Evolutionary conservation across 2,329 filamentous ascomycete genomes (phyloP).

Genomic region (Corynespora cassiicola): DNA sequence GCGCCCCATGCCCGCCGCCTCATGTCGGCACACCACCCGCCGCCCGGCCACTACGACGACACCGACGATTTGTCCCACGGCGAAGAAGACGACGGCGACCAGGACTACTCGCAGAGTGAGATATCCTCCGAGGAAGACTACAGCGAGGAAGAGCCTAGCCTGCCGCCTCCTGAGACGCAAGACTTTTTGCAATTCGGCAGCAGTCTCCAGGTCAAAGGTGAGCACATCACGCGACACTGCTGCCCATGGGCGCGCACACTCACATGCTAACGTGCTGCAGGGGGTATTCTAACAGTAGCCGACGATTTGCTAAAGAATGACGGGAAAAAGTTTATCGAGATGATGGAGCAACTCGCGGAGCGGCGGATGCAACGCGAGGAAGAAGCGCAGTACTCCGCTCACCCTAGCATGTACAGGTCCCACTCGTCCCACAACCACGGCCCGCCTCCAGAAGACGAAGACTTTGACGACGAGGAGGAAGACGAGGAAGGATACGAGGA

Average conservation of each 20-base stretch:
- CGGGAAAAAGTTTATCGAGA: conserved; percentile 99
- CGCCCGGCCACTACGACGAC: conserved; percentile 70
- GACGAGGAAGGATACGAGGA: conserved; percentile 67
- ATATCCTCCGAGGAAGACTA: conserved; percentile 72
- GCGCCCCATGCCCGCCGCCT: conserved; percentile 65
- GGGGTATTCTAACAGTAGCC: conserved; percentile 97
- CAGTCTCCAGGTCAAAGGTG: conserved; percentile 91
- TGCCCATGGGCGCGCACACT: conserved; percentile 22
- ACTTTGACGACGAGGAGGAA: conserved; percentile 77
- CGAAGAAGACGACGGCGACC: conserved; percentile 61
- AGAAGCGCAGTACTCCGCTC: conserved; percentile 73
- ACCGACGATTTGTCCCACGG: conserved; percentile 63
- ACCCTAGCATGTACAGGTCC: conserved; percentile 60
- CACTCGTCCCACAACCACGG: conserved; percentile 69
- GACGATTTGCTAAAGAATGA: conserved; percentile 99
- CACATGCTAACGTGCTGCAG: conserved; percentile 55
- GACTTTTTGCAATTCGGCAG: conserved; percentile 99
- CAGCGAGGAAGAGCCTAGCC: conserved; percentile 68
- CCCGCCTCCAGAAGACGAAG: conserved; percentile 69
- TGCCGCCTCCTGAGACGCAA: conserved; percentile 71
- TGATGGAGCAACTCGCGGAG: conserved; percentile 99
- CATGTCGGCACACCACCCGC: conserved; percentile 70
- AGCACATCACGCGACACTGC: no score
- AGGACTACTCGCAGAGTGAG: conserved; percentile 61
- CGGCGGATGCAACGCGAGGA: conserved; percentile 96